A percentile compares a stretch with the other conserved stretches of the same genome.
These are phyloP conservation scores for Houttuynia cordata DNA, from an alignment of 164 flowering plant genomes.

Conservation along the genomic window DNA sequence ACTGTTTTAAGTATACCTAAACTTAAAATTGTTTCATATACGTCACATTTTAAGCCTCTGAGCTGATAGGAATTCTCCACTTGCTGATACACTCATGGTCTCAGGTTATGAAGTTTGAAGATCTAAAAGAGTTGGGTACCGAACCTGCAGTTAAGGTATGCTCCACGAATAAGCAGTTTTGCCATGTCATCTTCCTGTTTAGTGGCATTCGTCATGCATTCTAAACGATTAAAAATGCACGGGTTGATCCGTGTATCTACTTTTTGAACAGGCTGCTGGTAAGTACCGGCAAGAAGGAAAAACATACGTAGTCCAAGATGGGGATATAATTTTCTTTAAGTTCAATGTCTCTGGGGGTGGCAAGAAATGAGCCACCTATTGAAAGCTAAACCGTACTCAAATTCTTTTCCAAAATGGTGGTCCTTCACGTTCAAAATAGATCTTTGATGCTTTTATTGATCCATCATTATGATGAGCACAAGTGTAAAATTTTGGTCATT, in stretches of 20 bases:
- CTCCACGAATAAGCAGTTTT: not conserved
- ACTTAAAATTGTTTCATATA: too few species aligned
- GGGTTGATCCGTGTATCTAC: not conserved
- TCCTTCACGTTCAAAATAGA: not conserved
- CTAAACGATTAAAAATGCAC: too few species aligned
- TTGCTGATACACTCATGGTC: not conserved
- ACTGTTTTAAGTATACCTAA: too few species aligned
- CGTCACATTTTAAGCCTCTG: not conserved
- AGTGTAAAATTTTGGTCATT: not conserved
- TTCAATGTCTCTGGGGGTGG: constrained; percentile 97
- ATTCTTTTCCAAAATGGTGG: not conserved
- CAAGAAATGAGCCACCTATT: constrained; percentile 46
- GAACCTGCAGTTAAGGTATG: constrained; percentile 94
- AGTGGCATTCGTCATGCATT: too few species aligned
- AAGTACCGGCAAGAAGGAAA: constrained; percentile 95
- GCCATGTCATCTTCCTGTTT: not conserved
- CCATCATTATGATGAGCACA: not conserved
- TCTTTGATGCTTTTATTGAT: not conserved
- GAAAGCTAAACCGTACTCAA: too few species aligned
- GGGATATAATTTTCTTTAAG: constrained; percentile 91
- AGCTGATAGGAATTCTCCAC: not conserved
- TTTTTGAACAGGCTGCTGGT: constrained; percentile 64
- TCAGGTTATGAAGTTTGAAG: constrained; percentile 99
- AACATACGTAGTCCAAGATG: constrained; percentile 91
- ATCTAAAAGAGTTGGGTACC: constrained; percentile 79